Evolutionary conservation across 371 early-diverging fungal genomes (phyloP).

Genomic region (Funneliformis caledonium): DNA sequence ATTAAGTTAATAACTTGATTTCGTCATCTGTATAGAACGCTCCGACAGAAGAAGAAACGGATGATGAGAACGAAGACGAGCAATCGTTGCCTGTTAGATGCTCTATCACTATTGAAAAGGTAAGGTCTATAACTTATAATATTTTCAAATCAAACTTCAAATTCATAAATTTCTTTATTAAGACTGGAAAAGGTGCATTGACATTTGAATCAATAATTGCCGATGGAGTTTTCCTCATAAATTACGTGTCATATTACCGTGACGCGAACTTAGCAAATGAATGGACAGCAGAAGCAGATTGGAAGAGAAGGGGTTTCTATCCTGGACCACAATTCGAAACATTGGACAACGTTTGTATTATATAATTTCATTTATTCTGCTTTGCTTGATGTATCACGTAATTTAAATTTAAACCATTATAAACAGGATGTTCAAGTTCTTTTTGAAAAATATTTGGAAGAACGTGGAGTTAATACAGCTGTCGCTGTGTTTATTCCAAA

Average conservation of each 20-base stretch:
- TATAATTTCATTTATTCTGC: background rate
- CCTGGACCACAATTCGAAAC: conserved; percentile 92
- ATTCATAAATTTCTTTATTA: too few relatives aligned
- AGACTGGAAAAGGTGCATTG: conserved; percentile 74
- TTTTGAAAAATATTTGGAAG: conserved; percentile 85
- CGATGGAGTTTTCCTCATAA: conserved; percentile 87
- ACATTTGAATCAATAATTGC: conserved; percentile 79
- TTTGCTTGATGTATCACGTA: background rate
- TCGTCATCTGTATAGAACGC: too few relatives aligned
- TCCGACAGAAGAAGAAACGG: conserved; percentile 57
- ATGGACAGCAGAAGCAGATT: conserved; percentile 86
- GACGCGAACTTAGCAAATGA: conserved; percentile 70
- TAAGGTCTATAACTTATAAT: too few relatives aligned
- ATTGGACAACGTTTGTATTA: conserved; percentile 72
- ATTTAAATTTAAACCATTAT: conserved; percentile 29
- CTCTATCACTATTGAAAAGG: conserved; percentile 81
- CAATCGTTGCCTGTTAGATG: conserved; percentile 78
- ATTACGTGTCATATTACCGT: conserved; percentile 76
- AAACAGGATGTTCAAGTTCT: conserved; percentile 70
- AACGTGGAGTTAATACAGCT: conserved; percentile 83
- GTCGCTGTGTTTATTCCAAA: conserved; percentile 85
- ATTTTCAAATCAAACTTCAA: too few relatives aligned
- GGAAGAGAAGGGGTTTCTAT: conserved; percentile 88
- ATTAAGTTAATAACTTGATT: conserved; percentile 54
- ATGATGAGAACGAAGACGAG: conserved; percentile 60